These are phyloP conservation scores for Solanum virginianum DNA, from an alignment of 257 asterid species.

Conservation along the genomic window DNA sequence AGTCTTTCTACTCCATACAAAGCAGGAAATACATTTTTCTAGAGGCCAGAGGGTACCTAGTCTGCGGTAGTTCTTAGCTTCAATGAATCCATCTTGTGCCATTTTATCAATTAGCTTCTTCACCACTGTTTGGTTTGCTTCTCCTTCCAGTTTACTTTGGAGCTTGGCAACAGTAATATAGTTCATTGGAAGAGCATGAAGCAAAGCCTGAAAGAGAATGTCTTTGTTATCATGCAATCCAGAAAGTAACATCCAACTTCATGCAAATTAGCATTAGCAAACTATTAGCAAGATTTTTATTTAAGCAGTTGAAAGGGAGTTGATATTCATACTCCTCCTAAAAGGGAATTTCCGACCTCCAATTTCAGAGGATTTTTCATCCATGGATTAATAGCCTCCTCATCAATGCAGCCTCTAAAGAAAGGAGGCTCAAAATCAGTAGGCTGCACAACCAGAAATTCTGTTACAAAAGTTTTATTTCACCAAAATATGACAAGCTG, in stretches of 20 bases:
- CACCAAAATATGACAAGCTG: not conserved
- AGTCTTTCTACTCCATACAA: not conserved
- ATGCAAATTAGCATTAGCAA: not conserved
- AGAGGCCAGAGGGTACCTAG: constrained; percentile 33
- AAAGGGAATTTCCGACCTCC: constrained; percentile 64
- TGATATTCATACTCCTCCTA: not conserved
- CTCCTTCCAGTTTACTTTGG: constrained; percentile 66
- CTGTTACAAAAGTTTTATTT: not conserved
- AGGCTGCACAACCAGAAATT: constrained; percentile 57
- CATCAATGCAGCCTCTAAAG: constrained; percentile 79
- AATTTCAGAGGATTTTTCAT: constrained; percentile 66
- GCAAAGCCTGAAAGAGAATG: constrained; percentile 52
- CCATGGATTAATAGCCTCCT: constrained; percentile 78
- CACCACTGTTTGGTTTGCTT: constrained; percentile 45
- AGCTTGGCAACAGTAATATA: constrained; percentile 57
- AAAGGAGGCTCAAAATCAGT: constrained; percentile 94
- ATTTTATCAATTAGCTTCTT: constrained; percentile 79
- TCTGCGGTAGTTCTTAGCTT: constrained; percentile 60
- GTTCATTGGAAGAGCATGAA: constrained; percentile 82
- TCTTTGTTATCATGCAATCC: not conserved
- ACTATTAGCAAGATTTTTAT: not conserved
- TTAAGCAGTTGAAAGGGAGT: not conserved
- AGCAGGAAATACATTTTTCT: not conserved
- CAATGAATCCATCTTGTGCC: constrained; percentile 75
- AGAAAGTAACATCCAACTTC: not conserved